phyloP scores from a whole-genome alignment of 208 protist species.

The Porcisia hertigi region DNA sequence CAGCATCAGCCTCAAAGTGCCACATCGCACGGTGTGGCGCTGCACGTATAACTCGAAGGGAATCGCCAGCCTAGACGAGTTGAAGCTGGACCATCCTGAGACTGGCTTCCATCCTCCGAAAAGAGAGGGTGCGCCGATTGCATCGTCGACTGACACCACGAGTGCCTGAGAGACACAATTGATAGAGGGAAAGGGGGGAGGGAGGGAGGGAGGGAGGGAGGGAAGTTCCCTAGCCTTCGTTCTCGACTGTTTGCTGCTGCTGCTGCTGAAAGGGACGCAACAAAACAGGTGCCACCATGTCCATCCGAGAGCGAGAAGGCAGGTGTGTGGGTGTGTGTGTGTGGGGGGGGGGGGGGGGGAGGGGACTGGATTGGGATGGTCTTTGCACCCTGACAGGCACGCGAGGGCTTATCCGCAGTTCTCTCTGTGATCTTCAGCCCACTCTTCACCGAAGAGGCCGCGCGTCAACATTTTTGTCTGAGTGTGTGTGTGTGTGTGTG shows the following conservation, averaged over 20 bases:
- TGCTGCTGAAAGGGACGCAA: not conserved
- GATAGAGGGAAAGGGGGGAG: no score
- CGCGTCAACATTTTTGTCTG: not conserved
- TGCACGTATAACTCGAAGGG: constrained; percentile 88
- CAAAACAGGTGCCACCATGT: not conserved
- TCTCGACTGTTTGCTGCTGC: no score
- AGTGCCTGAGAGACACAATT: not conserved
- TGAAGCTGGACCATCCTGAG: constrained; percentile 53
- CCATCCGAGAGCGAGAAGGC: not conserved
- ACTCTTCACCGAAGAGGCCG: not conserved
- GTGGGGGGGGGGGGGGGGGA: not conserved
- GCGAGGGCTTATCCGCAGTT: no score
- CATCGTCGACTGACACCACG: not conserved
- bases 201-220: no score
- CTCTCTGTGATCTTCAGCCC: not conserved
- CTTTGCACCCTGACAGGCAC: no score
- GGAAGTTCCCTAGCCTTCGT: not conserved
- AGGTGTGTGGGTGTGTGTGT: not conserved
- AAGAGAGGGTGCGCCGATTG: not conserved
- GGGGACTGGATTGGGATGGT: no score
- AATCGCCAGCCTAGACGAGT: constrained; percentile 73
- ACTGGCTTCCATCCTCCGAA: constrained; percentile 28
- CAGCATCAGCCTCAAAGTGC: constrained; percentile 72
- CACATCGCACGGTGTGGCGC: constrained; percentile 84
- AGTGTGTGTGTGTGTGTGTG: not conserved